A percentile compares a stretch with the other conserved stretches of the same genome.
phyloP scores from a whole-genome alignment of 2,329 filamentous ascomycete species.

The Grosmannia clavigera region DNA sequence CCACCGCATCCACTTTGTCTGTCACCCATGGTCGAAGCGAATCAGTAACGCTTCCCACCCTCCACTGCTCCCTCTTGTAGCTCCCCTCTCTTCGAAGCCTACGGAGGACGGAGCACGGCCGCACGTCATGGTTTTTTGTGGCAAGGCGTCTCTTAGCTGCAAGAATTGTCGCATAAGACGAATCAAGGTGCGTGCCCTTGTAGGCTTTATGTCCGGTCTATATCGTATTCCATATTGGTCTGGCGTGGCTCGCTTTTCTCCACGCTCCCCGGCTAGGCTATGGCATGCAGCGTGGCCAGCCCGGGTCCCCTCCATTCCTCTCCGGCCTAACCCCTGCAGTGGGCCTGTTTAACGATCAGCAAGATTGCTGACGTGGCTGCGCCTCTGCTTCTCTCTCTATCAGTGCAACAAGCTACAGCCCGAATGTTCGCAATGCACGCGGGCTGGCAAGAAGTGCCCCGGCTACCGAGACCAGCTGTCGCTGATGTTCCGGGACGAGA shows the following conservation, averaged over 20 bases:
- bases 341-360: neutral
- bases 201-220: constrained; percentile 12
- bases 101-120: neutral
- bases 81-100: neutral
- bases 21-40: neutral
- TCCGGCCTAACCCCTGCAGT: neutral
- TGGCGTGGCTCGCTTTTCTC: neutral
- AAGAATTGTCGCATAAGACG: constrained; percentile 39
- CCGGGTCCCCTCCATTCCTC: neutral
- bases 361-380: neutral
- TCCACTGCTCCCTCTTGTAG: neutral
- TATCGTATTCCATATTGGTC: neutral
- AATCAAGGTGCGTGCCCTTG: constrained; percentile 32
- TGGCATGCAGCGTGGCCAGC: neutral
- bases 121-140: constrained; percentile 39
- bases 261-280: neutral
- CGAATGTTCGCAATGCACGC: constrained; percentile 50
- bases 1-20: neutral
- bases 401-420: constrained; percentile 50
- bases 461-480: constrained; percentile 53
- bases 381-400: neutral
- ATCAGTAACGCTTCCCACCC: neutral
- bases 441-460: constrained; percentile 46
- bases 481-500: constrained; percentile 56
- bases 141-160: constrained; percentile 43